Conservation (phyloP, 192 early-diverging fungal species). For the Linnemannia exigua region DNA sequence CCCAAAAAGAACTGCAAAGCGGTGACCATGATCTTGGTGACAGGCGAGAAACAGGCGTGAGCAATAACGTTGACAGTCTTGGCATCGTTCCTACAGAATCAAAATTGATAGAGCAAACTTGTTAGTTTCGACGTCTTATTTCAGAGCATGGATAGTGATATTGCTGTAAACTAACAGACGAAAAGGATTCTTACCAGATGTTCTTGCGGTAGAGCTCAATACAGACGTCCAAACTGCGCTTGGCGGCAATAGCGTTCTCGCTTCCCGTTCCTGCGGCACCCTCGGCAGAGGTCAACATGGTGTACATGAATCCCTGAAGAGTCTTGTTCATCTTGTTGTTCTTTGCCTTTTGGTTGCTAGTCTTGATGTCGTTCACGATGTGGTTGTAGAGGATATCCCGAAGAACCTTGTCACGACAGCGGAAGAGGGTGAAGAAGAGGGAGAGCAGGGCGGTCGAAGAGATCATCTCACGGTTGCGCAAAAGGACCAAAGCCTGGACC, state of each 20-base stretch:
- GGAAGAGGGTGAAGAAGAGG: slow-evolving; percentile 97
- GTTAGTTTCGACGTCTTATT: background rate
- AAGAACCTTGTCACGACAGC: slow-evolving; percentile 93
- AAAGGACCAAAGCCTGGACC: slow-evolving; percentile 89
- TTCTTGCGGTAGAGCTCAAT: slow-evolving; percentile 97
- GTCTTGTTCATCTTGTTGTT: slow-evolving; percentile 99
- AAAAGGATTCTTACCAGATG: slow-evolving; percentile 76
- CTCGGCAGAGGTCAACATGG: slow-evolving; percentile 85
- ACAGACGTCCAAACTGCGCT: slow-evolving; percentile 96
- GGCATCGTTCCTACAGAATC: slow-evolving; percentile 84
- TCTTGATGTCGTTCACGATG: slow-evolving; percentile 97
- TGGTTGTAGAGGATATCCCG: slow-evolving; percentile 91
- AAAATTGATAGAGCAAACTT: background rate
- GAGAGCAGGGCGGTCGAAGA: slow-evolving; percentile 75
- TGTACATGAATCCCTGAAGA: slow-evolving; percentile 98
- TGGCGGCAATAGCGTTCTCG: slow-evolving; percentile 91
- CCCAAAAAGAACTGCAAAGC: slow-evolving; percentile 97
- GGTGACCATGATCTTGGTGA: slow-evolving; percentile 92
- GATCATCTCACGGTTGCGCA: slow-evolving; percentile 89
- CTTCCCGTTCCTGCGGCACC: slow-evolving; percentile 68
- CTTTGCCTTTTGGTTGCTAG: slow-evolving; percentile 90
- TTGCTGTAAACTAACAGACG: background rate
- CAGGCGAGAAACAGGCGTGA: slow-evolving; percentile 94
- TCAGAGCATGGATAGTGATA: background rate
- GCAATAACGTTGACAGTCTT: slow-evolving; percentile 99